Conservation (phyloP, 345 rosid species). For the Rhodamnia rubescens region DNA sequence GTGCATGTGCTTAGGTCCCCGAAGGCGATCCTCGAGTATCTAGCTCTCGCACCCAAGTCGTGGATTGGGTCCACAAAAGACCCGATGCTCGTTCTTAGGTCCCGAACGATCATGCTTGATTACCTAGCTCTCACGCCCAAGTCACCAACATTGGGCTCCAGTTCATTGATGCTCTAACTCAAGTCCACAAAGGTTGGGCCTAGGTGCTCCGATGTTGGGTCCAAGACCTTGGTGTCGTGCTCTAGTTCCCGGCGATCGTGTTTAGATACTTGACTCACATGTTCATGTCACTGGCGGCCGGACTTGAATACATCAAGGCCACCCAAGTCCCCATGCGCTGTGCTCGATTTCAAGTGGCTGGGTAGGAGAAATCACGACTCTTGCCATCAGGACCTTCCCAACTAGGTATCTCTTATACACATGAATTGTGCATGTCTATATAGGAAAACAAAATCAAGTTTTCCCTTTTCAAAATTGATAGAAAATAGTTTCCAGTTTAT, state of each 20-base stretch:
- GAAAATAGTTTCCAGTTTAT: background rate
- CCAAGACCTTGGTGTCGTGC: too few species aligned
- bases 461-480: background rate
- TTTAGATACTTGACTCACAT: too few species aligned
- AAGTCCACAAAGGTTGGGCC: background rate
- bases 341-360: too few species aligned
- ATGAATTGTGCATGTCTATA: too few species aligned
- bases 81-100: background rate
- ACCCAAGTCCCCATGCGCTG: too few species aligned
- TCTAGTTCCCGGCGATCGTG: too few species aligned
- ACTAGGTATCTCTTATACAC: too few species aligned
- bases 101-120: rapidly evolving
- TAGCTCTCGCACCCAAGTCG: background rate
- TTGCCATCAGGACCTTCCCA: too few species aligned
- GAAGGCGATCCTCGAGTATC: background rate
- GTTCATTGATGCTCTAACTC: background rate
- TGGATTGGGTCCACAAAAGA: background rate
- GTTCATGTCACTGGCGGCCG: too few species aligned
- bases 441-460: too few species aligned
- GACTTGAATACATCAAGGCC: too few species aligned
- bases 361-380: too few species aligned
- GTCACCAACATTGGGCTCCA: background rate
- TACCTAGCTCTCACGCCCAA: background rate
- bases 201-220: background rate
- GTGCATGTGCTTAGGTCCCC: rapidly evolving